Conservation (phyloP, 768 basidiomycete species). For the Trichaptum fuscoviolaceum region DNA sequence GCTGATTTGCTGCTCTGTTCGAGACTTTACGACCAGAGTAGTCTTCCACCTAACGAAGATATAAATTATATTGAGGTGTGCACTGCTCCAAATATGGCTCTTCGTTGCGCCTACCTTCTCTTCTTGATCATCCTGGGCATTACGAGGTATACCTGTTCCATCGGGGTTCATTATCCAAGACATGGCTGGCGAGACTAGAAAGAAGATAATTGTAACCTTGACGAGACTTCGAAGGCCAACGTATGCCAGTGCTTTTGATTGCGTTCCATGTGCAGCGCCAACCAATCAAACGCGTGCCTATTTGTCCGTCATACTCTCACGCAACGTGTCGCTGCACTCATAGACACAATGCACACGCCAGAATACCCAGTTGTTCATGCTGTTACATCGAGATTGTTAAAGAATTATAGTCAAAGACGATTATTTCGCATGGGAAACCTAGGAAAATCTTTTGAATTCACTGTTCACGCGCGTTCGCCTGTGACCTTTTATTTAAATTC, state of each 20-base stretch:
- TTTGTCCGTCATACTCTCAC: neutral
- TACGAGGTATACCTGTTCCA: constrained; percentile 11
- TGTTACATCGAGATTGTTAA: too few species aligned
- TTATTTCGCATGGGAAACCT: too few species aligned
- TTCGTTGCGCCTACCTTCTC: neutral
- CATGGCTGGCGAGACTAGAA: constrained; percentile 32
- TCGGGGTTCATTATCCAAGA: constrained; percentile 57
- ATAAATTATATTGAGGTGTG: neutral
- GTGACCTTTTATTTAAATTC: too few species aligned
- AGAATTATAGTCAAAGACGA: too few species aligned
- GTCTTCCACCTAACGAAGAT: neutral
- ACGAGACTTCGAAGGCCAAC: neutral
- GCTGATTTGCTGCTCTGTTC: constrained; percentile 77
- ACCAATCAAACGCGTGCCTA: neutral
- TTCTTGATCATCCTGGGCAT: constrained; percentile 3
- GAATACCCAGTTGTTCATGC: too few species aligned
- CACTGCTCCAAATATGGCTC: neutral
- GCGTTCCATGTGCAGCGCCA: neutral
- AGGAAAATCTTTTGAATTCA: too few species aligned
- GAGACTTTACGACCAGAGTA: constrained; percentile 52
- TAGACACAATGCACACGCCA: neutral
- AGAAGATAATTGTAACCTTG: neutral
- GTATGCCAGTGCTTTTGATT: neutral
- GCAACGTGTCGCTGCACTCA: neutral
- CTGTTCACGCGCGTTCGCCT: too few species aligned